Conservation (phyloP, 345 rosid genomes). For the Rhizophora apiculata region DNA sequence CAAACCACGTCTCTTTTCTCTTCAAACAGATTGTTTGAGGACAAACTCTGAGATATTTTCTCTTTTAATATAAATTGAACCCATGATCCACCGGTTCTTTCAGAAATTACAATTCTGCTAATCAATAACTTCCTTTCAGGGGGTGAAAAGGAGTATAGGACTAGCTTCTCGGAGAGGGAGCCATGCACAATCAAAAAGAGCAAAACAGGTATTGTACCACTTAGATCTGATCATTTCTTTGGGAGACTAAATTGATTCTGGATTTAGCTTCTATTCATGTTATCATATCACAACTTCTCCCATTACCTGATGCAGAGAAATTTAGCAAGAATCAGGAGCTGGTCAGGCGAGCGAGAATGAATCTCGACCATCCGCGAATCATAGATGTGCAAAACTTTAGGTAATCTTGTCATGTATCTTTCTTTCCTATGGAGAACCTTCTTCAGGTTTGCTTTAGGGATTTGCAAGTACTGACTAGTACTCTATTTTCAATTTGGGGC, state of each 20-base stretch:
- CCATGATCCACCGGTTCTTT: neutral
- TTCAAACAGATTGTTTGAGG: neutral
- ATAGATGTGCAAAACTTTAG: conserved; percentile 95
- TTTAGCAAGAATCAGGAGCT: conserved; percentile 65
- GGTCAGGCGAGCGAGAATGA: conserved; percentile 69
- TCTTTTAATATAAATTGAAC: neutral
- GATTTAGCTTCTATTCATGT: conserved; percentile 2
- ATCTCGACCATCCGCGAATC: conserved; percentile 88
- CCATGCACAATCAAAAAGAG: conserved; percentile 75
- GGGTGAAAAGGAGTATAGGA: conserved; percentile 60
- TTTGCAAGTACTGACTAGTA: conserved; percentile 7
- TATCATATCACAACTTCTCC: neutral
- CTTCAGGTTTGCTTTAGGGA: neutral
- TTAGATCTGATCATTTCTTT: neutral
- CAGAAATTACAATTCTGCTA: conserved; percentile 13
- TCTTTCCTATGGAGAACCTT: neutral
- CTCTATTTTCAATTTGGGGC: conserved; percentile 31
- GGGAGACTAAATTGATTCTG: conserved; percentile 6
- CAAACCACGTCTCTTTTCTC: conserved; percentile 11
- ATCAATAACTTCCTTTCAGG: conserved; percentile 31
- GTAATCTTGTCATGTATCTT: conserved; percentile 30
- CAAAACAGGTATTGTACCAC: conserved; percentile 62
- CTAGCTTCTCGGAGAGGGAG: conserved; percentile 79
- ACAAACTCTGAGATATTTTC: neutral
- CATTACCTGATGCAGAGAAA: conserved; percentile 52